Evolutionary conservation across 306 rosid genomes (phyloP).

Genomic region (Pterocarpus santalinus): DNA sequence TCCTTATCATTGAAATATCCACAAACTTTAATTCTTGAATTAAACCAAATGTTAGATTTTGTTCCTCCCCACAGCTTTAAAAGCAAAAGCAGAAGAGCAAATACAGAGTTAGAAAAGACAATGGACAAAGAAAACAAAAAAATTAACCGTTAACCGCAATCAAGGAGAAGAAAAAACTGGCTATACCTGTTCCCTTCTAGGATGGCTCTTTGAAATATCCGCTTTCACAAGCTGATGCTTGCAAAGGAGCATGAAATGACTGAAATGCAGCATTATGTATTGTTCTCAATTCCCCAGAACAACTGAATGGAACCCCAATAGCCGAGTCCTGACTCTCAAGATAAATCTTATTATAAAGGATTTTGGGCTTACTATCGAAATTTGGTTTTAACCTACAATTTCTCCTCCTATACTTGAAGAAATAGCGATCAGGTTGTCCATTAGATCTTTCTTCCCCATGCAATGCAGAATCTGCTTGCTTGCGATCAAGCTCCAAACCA

Average conservation of each 20-base stretch:
- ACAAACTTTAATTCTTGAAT: conserved; percentile 1
- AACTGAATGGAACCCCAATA: conserved; percentile 28
- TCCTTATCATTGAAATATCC: not conserved
- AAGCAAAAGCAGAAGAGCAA: conserved; percentile 18
- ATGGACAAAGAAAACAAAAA: conserved; percentile 15
- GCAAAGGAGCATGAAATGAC: conserved; percentile 39
- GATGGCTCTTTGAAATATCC: conserved; percentile 37
- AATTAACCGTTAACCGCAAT: not conserved
- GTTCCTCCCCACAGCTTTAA: conserved; percentile 8
- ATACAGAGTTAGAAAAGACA: conserved; percentile 33
- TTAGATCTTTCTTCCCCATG: conserved; percentile 43
- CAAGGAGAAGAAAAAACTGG: conserved; percentile 25
- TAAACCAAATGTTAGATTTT: not conserved
- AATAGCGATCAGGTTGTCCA: conserved; percentile 51
- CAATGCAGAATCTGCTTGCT: conserved; percentile 44
- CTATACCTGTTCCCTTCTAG: conserved; percentile 37
- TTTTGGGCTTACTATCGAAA: conserved; percentile 23
- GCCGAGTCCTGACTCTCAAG: conserved; percentile 35
- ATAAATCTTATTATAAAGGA: not conserved
- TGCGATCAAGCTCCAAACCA: conserved; percentile 53
- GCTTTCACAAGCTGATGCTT: conserved; percentile 41
- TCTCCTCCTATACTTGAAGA: conserved; percentile 66
- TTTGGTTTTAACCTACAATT: conserved; percentile 36
- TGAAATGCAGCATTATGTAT: conserved; percentile 36
- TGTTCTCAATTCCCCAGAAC: conserved; percentile 43